Conservation (phyloP, 345 rosid genomes). For the Tarenaya hassleriana region DNA sequence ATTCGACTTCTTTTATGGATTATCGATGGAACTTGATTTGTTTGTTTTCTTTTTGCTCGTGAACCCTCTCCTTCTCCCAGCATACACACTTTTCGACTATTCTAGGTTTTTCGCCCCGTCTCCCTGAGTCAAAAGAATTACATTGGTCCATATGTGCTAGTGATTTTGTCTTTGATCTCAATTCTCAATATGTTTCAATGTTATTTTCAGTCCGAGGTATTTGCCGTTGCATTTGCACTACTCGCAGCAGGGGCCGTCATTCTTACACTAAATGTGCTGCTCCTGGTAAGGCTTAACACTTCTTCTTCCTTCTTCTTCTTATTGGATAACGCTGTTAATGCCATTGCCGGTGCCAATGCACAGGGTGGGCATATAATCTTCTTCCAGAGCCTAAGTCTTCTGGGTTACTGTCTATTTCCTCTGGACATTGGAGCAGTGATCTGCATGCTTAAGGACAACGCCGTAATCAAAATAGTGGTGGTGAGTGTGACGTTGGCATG, state of each 20-base stretch:
- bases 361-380: slow-evolving; percentile 92
- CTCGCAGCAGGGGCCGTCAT: slow-evolving; percentile 95
- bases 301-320: background rate
- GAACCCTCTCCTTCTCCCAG: no score
- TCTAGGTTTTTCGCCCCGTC: no score
- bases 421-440: slow-evolving; percentile 74
- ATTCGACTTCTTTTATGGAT: no score
- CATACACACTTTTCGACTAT: no score
- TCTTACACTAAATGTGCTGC: slow-evolving; percentile 84
- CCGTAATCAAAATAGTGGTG: slow-evolving; percentile 56
- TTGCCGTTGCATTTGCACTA: slow-evolving; percentile 97
- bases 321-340: background rate
- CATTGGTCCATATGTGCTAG: background rate
- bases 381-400: slow-evolving; percentile 79
- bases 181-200: background rate
- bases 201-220: slow-evolving; percentile 79
- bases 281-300: slow-evolving; percentile 51
- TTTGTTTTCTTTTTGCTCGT: background rate
- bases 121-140: no score
- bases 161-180: background rate
- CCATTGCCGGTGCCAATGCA: no score
- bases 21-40: no score
- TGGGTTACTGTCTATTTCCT: slow-evolving; percentile 85
- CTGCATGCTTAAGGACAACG: slow-evolving; percentile 77
- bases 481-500: slow-evolving; percentile 76